Evolutionary conservation across 1,139 yeast genomes (phyloP).

Genomic region (Kodamaea alishanica): DNA sequence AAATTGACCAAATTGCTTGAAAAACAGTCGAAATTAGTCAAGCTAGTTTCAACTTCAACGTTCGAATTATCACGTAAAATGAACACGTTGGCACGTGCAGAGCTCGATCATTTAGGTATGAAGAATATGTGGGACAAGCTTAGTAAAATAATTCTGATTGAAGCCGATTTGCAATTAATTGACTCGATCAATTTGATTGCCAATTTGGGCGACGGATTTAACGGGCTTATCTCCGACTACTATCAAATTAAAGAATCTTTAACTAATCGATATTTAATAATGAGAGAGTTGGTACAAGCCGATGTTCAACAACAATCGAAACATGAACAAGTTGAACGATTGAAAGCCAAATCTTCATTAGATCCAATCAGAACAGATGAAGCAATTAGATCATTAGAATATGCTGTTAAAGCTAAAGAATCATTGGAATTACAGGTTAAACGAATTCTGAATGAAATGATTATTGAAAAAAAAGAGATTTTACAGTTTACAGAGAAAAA

Average conservation of each 20-base stretch:
- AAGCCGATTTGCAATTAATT: slow-evolving; percentile 74
- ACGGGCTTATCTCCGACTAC: slow-evolving; percentile 64
- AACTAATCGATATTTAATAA: slow-evolving; percentile 85
- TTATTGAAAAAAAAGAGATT: slow-evolving; percentile 63
- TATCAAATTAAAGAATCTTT: slow-evolving; percentile 88
- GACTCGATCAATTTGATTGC: slow-evolving; percentile 75
- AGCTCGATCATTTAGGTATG: slow-evolving; percentile 59
- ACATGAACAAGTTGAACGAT: slow-evolving; percentile 70
- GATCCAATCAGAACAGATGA: slow-evolving; percentile 91
- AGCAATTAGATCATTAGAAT: slow-evolving; percentile 74
- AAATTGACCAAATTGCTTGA: slow-evolving; percentile 57
- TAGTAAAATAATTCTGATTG: slow-evolving; percentile 61
- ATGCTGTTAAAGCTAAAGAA: slow-evolving; percentile 76
- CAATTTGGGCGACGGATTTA: slow-evolving; percentile 72
- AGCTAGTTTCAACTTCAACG: slow-evolving; percentile 53
- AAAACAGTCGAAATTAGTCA: slow-evolving; percentile 51
- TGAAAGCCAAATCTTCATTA: slow-evolving; percentile 70
- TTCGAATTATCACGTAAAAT: slow-evolving; percentile 66
- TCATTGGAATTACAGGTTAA: slow-evolving; percentile 70
- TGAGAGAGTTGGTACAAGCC: slow-evolving; percentile 83
- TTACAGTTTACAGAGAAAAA: slow-evolving; percentile 53
- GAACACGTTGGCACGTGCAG: slow-evolving; percentile 46
- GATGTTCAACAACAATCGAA: slow-evolving; percentile 68
- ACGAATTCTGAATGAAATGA: slow-evolving; percentile 82
- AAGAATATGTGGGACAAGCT: slow-evolving; percentile 78